These are phyloP conservation scores for Collybia mongolica DNA, from an alignment of 768 basidiomycete species.

Conservation along the genomic window DNA sequence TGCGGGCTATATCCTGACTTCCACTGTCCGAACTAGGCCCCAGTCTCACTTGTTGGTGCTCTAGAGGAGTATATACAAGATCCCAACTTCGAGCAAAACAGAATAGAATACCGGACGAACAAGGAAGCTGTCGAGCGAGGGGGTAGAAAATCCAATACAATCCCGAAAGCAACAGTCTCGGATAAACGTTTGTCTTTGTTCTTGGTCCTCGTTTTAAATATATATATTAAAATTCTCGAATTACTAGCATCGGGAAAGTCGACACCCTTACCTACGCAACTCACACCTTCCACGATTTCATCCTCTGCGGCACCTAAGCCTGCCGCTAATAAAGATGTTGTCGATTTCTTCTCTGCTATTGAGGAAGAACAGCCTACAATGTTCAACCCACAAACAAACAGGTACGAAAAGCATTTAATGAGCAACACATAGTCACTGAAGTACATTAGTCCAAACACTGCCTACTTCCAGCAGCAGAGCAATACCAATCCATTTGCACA, in stretches of 20 bases:
- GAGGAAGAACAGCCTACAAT: conserved; percentile 77
- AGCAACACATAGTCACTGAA: background rate
- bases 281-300: conserved; percentile 13
- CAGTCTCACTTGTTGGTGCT: conserved; percentile 89
- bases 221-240: background rate
- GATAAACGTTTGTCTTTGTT: conserved; percentile 26
- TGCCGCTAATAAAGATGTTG: conserved; percentile 43
- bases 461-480: conserved; percentile 57
- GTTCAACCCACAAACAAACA: conserved; percentile 63
- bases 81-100: conserved; percentile 94
- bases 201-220: background rate
- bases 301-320: conserved; percentile 10
- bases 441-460: conserved; percentile 40
- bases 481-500: conserved; percentile 78
- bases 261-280: conserved; percentile 1
- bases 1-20: background rate
- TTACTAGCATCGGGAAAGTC: conserved; percentile 2
- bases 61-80: conserved; percentile 96
- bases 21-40: conserved; percentile 55
- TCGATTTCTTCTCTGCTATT: conserved; percentile 90
- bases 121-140: conserved; percentile 60
- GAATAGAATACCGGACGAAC: conserved; percentile 86
- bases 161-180: conserved; percentile 19
- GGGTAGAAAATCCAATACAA: conserved; percentile 12
- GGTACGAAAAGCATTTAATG: conserved; percentile 31